These are phyloP conservation scores for Rickenella mellea DNA, from an alignment of 768 basidiomycete genomes.

Conservation along the genomic window DNA sequence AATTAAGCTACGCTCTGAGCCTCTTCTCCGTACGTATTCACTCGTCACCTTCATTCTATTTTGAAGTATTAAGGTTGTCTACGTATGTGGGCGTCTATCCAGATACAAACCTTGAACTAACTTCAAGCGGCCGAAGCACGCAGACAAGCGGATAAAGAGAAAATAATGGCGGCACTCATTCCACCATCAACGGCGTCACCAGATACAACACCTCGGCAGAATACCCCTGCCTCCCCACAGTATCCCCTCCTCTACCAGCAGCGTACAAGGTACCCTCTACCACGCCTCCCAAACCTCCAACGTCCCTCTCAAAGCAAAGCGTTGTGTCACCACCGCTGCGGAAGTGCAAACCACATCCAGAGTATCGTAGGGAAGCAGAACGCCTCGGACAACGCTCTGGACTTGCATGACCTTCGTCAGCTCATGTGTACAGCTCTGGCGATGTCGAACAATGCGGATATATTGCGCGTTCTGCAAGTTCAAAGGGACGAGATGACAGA, in stretches of 20 bases:
- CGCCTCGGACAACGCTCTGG: constrained; percentile 37
- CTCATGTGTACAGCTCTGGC: constrained; percentile 51
- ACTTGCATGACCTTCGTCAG: constrained; percentile 44
- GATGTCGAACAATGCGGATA: constrained; percentile 50
- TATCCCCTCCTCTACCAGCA: too few relatives aligned
- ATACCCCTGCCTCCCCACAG: too few relatives aligned
- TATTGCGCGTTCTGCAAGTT: constrained; percentile 54
- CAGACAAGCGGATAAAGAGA: constrained; percentile 24
- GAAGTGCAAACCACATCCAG: constrained; percentile 10
- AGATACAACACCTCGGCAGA: too few relatives aligned
- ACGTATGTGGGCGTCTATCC: constrained; percentile 14
- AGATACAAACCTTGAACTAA: constrained; percentile 43
- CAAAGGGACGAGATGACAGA: constrained; percentile 66
- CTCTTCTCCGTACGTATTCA: constrained; percentile 45
- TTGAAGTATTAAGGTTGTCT: too few relatives aligned
- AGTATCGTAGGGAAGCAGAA: constrained; percentile 28
- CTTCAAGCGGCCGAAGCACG: constrained; percentile 32
- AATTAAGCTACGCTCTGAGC: constrained; percentile 41
- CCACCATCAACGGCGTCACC: too few relatives aligned
- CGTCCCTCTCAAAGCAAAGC: background rate
- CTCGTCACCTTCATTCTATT: too few relatives aligned
- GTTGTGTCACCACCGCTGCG: background rate
- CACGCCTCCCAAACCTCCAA: background rate
- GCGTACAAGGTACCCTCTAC: too few relatives aligned
- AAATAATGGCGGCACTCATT: constrained; percentile 23